Evolutionary conservation across 352 stramenopile species (phyloP), one percentile per base, ranked within the genome.

Genomic region (Pythium plurisporium): DNA sequence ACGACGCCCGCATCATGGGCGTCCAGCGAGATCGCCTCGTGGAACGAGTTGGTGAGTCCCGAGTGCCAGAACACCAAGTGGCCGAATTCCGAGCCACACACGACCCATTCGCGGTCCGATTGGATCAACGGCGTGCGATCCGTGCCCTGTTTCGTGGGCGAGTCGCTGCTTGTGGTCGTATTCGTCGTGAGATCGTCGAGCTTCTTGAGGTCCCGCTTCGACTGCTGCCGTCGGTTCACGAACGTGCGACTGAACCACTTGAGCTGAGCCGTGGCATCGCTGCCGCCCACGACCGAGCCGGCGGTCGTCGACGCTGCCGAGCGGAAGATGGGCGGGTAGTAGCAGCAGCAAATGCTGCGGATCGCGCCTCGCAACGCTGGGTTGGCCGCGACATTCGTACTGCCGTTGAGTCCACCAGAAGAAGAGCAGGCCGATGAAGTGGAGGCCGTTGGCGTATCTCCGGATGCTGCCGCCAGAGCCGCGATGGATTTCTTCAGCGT

Each of bases 51-150:
- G 3, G 62, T 65, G 19, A 85, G 56, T 3, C 75, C 74, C 12
- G 81, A 82, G 62, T 87, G 76, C 78, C 78, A 88, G 51, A 87
- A 91, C 25, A 91, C 44, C 41, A 91, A 49, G 31, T 91, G 73
- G 7, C 81, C 81, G 17, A 69, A 73, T 50, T 87, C 76, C 17
- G 65, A 82, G 20, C 81, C 81, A 30, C 74, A 87, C 33, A 74
- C 78, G 29, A 91, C 36, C 81, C 81, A 91, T 48, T 87, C 70
- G 46, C 69, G 74, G 20, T 82, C 65, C 19, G 74, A 84, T 17
- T 70, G 55, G n/a, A 79, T 59, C 14, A 82, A 42, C 43, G 66
- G 54, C 62, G 50, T 2, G 3, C 2, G 22, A 15, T 41, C 38
- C 10, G 17, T 17, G 9, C 33, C 7, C 8, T 14, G 29, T 37